Percentiles rank a stretch among this genome's conserved stretches.
Evolutionary conservation across 73 alveolate genomes (phyloP).

Genomic region (Stentor roeselii): DNA sequence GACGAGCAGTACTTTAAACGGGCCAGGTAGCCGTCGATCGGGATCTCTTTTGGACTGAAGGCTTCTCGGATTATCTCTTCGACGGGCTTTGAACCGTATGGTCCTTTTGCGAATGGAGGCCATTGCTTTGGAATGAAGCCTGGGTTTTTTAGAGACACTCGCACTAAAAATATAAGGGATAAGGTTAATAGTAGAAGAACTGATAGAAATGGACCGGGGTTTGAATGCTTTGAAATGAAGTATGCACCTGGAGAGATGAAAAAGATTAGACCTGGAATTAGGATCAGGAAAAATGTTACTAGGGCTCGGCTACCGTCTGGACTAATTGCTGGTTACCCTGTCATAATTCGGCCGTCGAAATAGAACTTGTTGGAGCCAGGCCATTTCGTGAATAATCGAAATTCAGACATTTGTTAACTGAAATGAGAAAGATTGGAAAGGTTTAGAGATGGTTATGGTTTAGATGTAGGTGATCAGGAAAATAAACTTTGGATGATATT

Average conservation of each 20-base stretch:
- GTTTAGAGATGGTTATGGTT: neutral
- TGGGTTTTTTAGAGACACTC: constrained; percentile 17
- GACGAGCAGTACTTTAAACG: constrained; percentile 73
- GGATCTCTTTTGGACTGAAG: constrained; percentile 15
- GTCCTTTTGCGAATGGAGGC: constrained; percentile 32
- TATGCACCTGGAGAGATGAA: neutral
- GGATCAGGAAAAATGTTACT: constrained; percentile 14
- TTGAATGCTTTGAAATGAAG: neutral
- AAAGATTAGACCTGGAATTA: constrained; percentile 1
- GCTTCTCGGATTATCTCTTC: constrained; percentile 11
- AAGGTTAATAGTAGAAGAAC: neutral
- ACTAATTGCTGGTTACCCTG: constrained; percentile 15
- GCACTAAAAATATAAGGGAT: neutral
- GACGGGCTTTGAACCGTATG: constrained; percentile 7
- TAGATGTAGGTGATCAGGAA: neutral
- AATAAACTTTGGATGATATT: no score
- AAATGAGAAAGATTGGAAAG: neutral
- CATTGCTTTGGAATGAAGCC: constrained; percentile 30
- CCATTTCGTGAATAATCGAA: neutral
- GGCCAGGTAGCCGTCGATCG: neutral
- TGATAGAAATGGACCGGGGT: neutral
- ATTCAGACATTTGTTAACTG: neutral
- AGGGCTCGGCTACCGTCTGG: constrained; percentile 21
- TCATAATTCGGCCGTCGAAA: constrained; percentile 26
- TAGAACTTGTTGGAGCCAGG: constrained; percentile 26